Base-by-base conservation (phyloP, 371 early-diverging fungal species). In the Umbelopsis sp. region DNA sequence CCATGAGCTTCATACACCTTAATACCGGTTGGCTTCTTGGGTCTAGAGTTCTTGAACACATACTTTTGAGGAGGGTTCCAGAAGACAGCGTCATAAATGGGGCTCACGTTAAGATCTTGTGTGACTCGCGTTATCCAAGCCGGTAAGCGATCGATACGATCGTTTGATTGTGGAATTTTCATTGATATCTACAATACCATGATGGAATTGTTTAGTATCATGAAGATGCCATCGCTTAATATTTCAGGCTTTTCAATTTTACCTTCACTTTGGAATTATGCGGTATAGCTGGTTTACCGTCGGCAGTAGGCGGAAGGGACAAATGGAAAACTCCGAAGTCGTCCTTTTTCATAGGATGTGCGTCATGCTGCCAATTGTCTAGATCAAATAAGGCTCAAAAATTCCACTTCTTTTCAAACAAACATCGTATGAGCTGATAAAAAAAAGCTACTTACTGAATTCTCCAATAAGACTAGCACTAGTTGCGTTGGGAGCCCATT, bases 1-100 rank as follows among this genome's bases (percentile, higher is more conserved):
- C 87, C 87, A 73, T 98, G 98, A 7, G 97, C 93, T 80, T 98
- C 98, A 74, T 98, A 98, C 67, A 98, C 91, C 63, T 92, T 85
- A 51, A 95, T 80, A 7, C 79, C 74, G 44, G 72, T 72, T 0
- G 94, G 94, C 48, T 82, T 85, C 37, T 84, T 79, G 18, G 94
- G 94, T 9, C 80, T 65, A 65, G 83, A 76, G 82, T 96, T 80
- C 73, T 91, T 90, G 84, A 93, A 94, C 16, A 66, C 70, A 76
- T 95, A 94, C 50, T 79, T 73, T 44, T 87, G 66, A 35, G 88
- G 85, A 50, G 98, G 98, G 74, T 98, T 90, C 96, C 96, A 98
- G 81, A 95, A 98, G 50, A 95, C 86, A 29, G 91, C 92, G 50
- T 98, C 96, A 71, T 97, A 97, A 6, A 84, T 77, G 7, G 94